A percentile compares a stretch with the other conserved stretches of the same genome.
Conservation (phyloP, 1,139 yeast genomes). For the Sugiyamaella novakii region DNA sequence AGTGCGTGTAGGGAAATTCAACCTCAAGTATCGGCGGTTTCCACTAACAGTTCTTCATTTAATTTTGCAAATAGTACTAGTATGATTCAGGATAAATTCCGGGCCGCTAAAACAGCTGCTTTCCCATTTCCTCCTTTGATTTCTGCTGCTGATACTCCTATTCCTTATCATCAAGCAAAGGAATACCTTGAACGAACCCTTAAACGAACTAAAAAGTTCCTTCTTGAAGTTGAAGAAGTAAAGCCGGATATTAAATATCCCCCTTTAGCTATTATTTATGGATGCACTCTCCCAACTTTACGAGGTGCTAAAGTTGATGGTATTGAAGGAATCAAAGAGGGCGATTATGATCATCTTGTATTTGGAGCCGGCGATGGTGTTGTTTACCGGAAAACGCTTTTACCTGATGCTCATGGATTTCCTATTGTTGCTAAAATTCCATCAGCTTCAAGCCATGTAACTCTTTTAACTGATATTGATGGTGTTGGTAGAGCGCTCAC, state of each 20-base stretch:
- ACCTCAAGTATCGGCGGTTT: neutral
- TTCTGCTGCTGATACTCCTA: conserved; percentile 2
- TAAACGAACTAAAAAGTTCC: conserved; percentile 58
- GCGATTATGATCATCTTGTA: conserved; percentile 71
- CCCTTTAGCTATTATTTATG: conserved; percentile 79
- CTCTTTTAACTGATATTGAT: conserved; percentile 69
- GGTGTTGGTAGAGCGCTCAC: conserved; percentile 70
- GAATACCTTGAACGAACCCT: conserved; percentile 66
- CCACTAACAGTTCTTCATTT: neutral
- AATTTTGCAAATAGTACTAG: conserved; percentile 7
- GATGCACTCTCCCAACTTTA: conserved; percentile 80
- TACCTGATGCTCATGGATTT: conserved; percentile 77
- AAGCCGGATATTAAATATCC: conserved; percentile 62
- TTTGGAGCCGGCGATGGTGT: conserved; percentile 96
- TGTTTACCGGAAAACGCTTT: conserved; percentile 75
- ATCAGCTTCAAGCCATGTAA: conserved; percentile 74
- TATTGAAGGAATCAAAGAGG: conserved; percentile 63
- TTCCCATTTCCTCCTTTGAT: neutral
- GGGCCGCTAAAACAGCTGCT: conserved; percentile 14
- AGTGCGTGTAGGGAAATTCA: conserved; percentile 7
- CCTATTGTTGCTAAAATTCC: conserved; percentile 67
- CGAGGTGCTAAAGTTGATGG: conserved; percentile 71
- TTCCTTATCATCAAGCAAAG: conserved; percentile 63
- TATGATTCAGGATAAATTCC: conserved; percentile 14
- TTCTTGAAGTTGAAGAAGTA: conserved; percentile 56